A percentile compares a stretch with the other conserved stretches of the same genome.
Evolutionary conservation across 257 asterid genomes (phyloP).

Genomic region (Lavandula angustifolia): DNA sequence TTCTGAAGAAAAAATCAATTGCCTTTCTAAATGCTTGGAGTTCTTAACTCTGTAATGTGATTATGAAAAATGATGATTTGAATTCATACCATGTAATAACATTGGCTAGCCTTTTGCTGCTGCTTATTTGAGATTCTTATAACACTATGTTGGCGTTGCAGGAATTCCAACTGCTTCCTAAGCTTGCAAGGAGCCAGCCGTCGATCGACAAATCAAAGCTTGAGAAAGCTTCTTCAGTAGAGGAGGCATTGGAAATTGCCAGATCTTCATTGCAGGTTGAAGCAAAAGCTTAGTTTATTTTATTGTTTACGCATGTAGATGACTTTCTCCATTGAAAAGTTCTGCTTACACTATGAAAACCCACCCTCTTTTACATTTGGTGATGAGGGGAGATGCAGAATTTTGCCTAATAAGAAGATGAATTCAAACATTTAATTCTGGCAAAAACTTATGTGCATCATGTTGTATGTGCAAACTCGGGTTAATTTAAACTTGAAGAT

Average conservation of each 20-base stretch:
- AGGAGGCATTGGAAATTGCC: constrained; percentile 80
- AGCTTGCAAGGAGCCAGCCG: constrained; percentile 84
- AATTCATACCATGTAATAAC: background rate
- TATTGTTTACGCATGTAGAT: constrained; percentile 12
- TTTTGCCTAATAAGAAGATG: constrained; percentile 1
- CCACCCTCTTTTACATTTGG: background rate
- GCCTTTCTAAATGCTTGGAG: background rate
- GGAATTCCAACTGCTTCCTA: constrained; percentile 90
- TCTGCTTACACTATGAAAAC: background rate
- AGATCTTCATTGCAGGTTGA: constrained; percentile 51
- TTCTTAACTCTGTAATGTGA: background rate
- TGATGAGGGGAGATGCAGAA: background rate
- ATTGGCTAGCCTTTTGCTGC: too few relatives aligned
- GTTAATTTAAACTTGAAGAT: too few relatives aligned
- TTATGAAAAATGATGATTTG: background rate
- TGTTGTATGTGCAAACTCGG: too few relatives aligned
- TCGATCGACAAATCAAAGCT: constrained; percentile 65
- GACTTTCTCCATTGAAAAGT: background rate
- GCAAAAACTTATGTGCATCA: too few relatives aligned
- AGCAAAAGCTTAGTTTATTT: constrained; percentile 36
- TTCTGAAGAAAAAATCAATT: background rate
- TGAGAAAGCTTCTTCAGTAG: constrained; percentile 77
- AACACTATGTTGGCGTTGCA: constrained; percentile 22
- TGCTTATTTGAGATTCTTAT: too few relatives aligned
- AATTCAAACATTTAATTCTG: background rate